These are phyloP conservation scores for Myxozyma mucilagina DNA, from an alignment of 805 yeast genomes.

Conservation along the genomic window DNA sequence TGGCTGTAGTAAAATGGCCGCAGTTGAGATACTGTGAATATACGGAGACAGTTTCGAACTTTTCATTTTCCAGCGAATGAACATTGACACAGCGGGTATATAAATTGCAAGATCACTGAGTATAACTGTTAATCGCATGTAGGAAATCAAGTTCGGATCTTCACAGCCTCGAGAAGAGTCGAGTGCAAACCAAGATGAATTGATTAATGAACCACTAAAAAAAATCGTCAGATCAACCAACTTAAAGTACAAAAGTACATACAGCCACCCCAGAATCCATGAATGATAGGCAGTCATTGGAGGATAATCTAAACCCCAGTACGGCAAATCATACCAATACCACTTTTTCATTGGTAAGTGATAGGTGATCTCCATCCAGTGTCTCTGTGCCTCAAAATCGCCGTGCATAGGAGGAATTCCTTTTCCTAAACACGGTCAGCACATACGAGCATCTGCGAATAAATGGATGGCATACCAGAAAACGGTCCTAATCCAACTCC, in stretches of 20 bases:
- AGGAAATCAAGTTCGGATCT: constrained; percentile 64
- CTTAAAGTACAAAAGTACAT: background rate
- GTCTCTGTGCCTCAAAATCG: constrained; percentile 97
- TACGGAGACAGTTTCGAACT: constrained; percentile 47
- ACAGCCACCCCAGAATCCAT: constrained; percentile 60
- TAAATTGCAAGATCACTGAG: constrained; percentile 71
- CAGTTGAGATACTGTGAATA: constrained; percentile 36
- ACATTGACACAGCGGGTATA: constrained; percentile 76
- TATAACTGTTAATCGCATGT: constrained; percentile 79
- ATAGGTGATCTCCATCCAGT: constrained; percentile 92
- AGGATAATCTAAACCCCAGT: constrained; percentile 98
- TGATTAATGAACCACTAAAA: constrained; percentile 59
- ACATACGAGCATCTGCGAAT: background rate
- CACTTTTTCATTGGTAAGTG: constrained; percentile 72
- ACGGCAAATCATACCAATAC: constrained; percentile 86
- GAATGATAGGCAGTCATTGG: constrained; percentile 95
- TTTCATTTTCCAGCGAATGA: constrained; percentile 70
- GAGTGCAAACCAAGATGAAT: constrained; percentile 74
- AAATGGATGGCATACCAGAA: constrained; percentile 56
- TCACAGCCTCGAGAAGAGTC: constrained; percentile 77
- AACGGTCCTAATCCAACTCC: constrained; percentile 89
- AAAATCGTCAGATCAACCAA: background rate
- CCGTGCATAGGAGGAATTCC: constrained; percentile 77
- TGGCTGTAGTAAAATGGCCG: constrained; percentile 83
- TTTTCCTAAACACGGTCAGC: constrained; percentile 9